These are phyloP conservation scores for Candida schatavii DNA, from an alignment of 805 yeast genomes.

Conservation along the genomic window DNA sequence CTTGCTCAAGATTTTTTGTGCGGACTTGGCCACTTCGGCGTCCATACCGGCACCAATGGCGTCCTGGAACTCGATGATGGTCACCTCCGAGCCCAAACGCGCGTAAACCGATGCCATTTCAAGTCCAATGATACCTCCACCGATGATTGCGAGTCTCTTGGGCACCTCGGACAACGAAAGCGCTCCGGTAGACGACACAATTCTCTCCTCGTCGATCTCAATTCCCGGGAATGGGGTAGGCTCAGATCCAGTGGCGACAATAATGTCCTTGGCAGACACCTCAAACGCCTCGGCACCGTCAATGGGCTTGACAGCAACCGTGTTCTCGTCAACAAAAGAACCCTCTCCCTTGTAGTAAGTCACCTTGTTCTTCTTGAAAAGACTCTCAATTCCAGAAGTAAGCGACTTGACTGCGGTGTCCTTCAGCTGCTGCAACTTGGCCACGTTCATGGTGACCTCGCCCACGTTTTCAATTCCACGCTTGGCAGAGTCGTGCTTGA, in stretches of 20 bases:
- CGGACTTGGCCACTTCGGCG: constrained; percentile 84
- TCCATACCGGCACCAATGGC: constrained; percentile 99
- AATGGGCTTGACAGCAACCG: constrained; percentile 75
- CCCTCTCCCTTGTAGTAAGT: constrained; percentile 93
- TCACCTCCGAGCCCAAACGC: constrained; percentile 93
- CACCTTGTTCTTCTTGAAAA: constrained; percentile 94
- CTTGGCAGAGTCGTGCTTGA: constrained; percentile 74
- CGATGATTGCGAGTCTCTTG: constrained; percentile 86
- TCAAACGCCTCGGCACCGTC: constrained; percentile 73
- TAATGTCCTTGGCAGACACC: constrained; percentile 76
- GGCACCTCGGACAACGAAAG: constrained; percentile 85
- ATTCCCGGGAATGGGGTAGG: constrained; percentile 99
- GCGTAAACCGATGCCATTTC: constrained; percentile 99
- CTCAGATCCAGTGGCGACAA: constrained; percentile 98
- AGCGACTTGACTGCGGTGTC: constrained; percentile 84
- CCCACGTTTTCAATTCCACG: constrained; percentile 88
- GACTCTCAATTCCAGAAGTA: constrained; percentile 91
- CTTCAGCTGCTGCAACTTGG: constrained; percentile 84
- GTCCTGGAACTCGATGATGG: constrained; percentile 85
- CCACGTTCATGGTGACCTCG: constrained; percentile 73
- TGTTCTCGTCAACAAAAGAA: constrained; percentile 78
- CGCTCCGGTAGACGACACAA: constrained; percentile 94
- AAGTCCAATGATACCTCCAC: constrained; percentile 99
- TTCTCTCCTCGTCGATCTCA: constrained; percentile 92
- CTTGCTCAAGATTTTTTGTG: constrained; percentile 86